phyloP scores from a whole-genome alignment of 164 flowering plant genomes.

The Stephania japonica region DNA sequence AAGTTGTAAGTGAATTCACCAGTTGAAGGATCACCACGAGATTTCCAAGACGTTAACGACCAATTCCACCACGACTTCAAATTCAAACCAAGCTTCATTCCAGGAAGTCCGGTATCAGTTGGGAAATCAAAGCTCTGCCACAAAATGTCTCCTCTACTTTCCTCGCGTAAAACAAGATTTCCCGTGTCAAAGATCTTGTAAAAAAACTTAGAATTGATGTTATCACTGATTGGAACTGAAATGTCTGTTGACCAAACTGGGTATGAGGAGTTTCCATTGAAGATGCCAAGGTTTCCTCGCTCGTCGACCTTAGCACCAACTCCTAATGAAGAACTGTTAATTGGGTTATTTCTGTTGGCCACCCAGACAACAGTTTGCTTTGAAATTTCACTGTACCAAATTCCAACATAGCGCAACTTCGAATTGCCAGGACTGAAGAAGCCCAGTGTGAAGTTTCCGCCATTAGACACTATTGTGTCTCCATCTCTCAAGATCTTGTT shows the following conservation, averaged over 20 bases:
- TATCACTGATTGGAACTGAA: not conserved
- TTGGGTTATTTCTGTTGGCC: no score
- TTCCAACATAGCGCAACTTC: no score
- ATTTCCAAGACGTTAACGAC: constrained; percentile 26
- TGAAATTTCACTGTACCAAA: no score
- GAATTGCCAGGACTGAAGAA: no score
- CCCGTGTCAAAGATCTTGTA: constrained; percentile 44
- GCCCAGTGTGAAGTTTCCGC: no score
- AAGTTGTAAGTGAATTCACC: constrained; percentile 24
- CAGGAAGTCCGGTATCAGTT: not conserved
- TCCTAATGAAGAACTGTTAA: no score
- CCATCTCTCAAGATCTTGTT: no score
- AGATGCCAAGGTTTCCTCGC: constrained; percentile 14
- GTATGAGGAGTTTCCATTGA: constrained; percentile 11
- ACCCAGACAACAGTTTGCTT: no score
- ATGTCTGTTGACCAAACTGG: constrained; percentile 30
- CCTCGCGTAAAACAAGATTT: constrained; percentile 31
- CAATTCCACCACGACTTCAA: constrained; percentile 28
- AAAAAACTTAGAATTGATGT: not conserved
- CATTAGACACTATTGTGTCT: no score
- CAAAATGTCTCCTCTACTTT: not conserved
- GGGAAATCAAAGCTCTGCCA: constrained; percentile 1
- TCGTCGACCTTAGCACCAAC: constrained; percentile 5
- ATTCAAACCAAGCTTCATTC: constrained; percentile 33
- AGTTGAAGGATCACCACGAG: not conserved